Evolutionary conservation across 1,139 yeast species (phyloP).

Genomic region (Saccharomyces hybrid): DNA sequence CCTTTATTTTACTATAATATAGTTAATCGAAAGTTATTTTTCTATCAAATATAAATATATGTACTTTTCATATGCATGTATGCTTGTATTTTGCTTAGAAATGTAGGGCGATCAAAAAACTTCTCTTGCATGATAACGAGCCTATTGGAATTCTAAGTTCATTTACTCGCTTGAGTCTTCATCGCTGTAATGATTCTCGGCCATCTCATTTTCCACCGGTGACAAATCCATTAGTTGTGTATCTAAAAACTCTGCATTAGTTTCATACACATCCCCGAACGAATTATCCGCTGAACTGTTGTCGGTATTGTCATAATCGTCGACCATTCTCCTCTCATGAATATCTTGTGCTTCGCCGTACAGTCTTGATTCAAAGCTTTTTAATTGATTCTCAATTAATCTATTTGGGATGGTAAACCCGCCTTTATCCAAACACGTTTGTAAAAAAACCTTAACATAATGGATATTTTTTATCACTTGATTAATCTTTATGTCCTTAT

Average conservation of each 20-base stretch:
- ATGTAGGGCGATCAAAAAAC: no score
- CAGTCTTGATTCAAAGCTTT: conserved; percentile 17
- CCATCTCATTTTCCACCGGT: neutral
- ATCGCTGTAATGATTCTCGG: neutral
- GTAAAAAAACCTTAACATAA: conserved; percentile 15
- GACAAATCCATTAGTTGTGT: neutral
- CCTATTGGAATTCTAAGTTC: no score
- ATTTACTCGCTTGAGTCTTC: neutral
- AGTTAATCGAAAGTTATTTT: no score
- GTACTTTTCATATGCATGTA: no score
- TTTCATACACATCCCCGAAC: neutral
- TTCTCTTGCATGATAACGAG: no score
- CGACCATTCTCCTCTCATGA: neutral
- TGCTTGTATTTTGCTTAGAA: no score
- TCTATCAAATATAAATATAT: no score
- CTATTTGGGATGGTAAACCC: conserved; percentile 16
- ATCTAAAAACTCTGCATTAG: neutral
- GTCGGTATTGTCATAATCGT: neutral
- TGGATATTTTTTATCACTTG: conserved; percentile 22
- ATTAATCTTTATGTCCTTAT: conserved; percentile 19
- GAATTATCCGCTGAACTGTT: neutral
- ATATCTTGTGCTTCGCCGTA: conserved; percentile 4
- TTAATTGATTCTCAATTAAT: conserved; percentile 17
- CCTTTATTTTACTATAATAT: no score
- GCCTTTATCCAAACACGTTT: conserved; percentile 15